Evolutionary conservation across 768 basidiomycete species (phyloP), one percentile per base, ranked within the genome.

Genomic region (Lactarius psammicola): DNA sequence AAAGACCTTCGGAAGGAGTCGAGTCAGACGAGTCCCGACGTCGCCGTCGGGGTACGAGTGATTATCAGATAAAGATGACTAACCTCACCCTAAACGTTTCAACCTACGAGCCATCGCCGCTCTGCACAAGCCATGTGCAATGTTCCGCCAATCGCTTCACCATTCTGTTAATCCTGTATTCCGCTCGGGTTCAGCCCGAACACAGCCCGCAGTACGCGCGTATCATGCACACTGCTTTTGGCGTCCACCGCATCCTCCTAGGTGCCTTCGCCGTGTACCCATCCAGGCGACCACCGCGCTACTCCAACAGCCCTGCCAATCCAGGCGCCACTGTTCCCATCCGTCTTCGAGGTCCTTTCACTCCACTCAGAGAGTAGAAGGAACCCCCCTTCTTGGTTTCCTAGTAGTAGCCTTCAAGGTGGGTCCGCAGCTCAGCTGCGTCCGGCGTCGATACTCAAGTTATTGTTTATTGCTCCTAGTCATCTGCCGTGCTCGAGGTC

Each of bases 371-470:
- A 65, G 62, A 2, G 75, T 71, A 46, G 73, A 79, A 38, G 75
- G 68, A 5, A 0, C 40, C 1, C 83, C 83, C 13, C 40, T 86
- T 26, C 72, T 90, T 55, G 81, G 84, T 1, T 42, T 89, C n/a
- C 76, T 85, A n/a, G 83, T 85, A n/a, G 83, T 80, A 8, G 74
- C 87, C 23, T 76, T 92, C 68, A 92, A 92, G 84, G 90, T 87
- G 74, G 71, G 76, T 69, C 46, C 11, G 31, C 56, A 34, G 30
- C 23, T 46, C 5, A 11, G 30, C 26, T 26, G 38, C 44, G 10
- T n/a, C n/a, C n/a, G 18, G 36, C 62, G 38, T 65, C 46, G 57
- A 68, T 68, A 67, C 55, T 70, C 40, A 23, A 34, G 33, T 65
- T 61, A 51, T 46, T 40, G 31, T 18, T n/a, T 15, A 40, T 40